A percentile compares a stretch with the other conserved stretches of the same genome.
These are phyloP conservation scores for Beverwykella pulmonaria DNA, from an alignment of 495 filamentous ascomycete genomes.

Conservation along the genomic window DNA sequence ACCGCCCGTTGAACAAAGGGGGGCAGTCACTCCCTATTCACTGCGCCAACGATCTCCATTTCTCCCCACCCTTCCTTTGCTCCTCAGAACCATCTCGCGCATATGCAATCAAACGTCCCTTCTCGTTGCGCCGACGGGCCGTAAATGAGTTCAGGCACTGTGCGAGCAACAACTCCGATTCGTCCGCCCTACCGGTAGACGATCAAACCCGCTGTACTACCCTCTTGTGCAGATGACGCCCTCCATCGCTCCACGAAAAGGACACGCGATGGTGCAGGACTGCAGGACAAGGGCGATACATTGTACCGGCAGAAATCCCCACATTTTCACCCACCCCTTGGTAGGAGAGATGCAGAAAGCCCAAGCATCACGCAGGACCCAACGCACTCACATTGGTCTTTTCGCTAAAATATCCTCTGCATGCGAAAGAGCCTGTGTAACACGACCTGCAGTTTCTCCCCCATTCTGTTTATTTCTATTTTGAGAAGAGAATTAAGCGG, in stretches of 20 bases:
- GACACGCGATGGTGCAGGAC: constrained; percentile 20
- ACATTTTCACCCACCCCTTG: constrained; percentile 9
- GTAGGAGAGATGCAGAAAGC: not conserved
- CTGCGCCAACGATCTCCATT: not conserved
- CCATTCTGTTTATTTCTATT: constrained; percentile 9
- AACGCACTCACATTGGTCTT: not conserved
- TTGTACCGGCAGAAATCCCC: constrained; percentile 35
- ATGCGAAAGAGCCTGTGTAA: not conserved
- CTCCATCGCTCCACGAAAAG: not conserved
- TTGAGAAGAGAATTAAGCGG: not conserved
- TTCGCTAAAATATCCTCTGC: not conserved
- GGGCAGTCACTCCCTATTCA: not conserved
- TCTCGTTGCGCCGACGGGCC: constrained; percentile 26
- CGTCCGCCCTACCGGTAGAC: constrained; percentile 30
- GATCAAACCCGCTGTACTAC: constrained; percentile 11
- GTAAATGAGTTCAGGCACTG: constrained; percentile 22
- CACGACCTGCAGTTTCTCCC: not conserved
- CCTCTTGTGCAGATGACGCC: not conserved
- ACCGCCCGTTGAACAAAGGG: not conserved
- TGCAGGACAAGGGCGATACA: constrained; percentile 3
- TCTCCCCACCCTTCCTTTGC: constrained; percentile 1
- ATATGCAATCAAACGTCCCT: constrained; percentile 9
- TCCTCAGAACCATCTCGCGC: constrained; percentile 3
- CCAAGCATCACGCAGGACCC: constrained; percentile 15
- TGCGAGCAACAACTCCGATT: constrained; percentile 5